phyloP scores from a whole-genome alignment of 164 flowering plant genomes.

The Amborella trichopoda region DNA sequence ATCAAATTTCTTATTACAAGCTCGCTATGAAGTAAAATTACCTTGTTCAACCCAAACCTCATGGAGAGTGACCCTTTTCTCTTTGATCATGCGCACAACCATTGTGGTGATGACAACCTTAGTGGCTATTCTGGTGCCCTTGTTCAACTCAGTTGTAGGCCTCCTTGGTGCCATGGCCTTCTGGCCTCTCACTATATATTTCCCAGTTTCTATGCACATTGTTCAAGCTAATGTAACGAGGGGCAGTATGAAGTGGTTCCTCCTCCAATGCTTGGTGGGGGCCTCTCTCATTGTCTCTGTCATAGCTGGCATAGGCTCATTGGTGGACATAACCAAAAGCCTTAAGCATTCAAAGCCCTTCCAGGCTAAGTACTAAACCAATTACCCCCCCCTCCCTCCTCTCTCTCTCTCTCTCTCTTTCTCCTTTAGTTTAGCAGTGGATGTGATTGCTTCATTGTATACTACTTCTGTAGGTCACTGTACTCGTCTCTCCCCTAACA shows the following conservation, averaged over 20 bases:
- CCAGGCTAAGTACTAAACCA: too few species aligned
- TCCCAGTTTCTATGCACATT: constrained; percentile 13
- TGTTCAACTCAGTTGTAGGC: constrained; percentile 9
- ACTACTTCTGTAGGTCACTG: too few species aligned
- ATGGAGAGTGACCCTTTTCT: constrained; percentile 1
- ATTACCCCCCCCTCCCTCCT: too few species aligned
- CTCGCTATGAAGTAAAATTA: too few species aligned
- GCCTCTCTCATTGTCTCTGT: constrained; percentile 13
- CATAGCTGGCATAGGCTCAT: constrained; percentile 18
- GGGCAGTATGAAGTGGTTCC: constrained; percentile 6
- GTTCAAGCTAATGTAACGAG: constrained; percentile 9
- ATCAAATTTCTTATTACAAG: too few species aligned
- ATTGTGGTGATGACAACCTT: constrained; percentile 18
- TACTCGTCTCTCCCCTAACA: too few species aligned
- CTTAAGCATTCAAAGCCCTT: constrained; percentile 15
- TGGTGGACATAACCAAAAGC: constrained; percentile 13
- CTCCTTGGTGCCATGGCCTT: constrained; percentile 12
- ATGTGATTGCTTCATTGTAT: too few species aligned
- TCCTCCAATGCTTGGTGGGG: constrained; percentile 8
- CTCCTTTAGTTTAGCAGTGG: too few species aligned
- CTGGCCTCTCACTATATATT: constrained; percentile 10
- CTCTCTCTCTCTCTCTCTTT: too few species aligned
- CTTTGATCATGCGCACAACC: constrained; percentile 9
- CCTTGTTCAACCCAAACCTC: too few species aligned
- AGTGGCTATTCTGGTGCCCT: constrained; percentile 24